Evolutionary conservation across 768 basidiomycete genomes (phyloP).

Genomic region (Leccinum fibrillosum): DNA sequence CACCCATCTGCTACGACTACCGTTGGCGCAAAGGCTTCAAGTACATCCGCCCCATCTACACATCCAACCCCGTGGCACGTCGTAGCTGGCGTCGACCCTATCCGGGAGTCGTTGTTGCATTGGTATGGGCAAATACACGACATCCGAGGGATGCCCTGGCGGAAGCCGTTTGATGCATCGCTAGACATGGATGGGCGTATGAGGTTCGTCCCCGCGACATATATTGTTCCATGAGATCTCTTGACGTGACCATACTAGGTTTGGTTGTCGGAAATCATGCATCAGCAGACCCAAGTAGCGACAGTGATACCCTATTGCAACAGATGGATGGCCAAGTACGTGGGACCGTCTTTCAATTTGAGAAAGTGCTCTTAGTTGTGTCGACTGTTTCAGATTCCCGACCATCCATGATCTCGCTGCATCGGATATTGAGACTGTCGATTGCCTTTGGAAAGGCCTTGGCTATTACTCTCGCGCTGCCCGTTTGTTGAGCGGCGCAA

Average conservation of each 20-base stretch:
- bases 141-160: constrained; percentile 87
- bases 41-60: background rate
- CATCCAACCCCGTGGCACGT: constrained; percentile 51
- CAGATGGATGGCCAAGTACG: constrained; percentile 79
- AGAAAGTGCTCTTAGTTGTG: background rate
- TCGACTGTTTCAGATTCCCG: constrained; percentile 57
- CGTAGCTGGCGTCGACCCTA: constrained; percentile 36
- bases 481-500: constrained; percentile 78
- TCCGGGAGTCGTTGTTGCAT: constrained; percentile 48
- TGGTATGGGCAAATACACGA: constrained; percentile 76
- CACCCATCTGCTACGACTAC: background rate
- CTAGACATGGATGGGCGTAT: constrained; percentile 66
- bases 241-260: constrained; percentile 43
- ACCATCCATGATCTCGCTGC: constrained; percentile 71
- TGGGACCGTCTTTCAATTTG: constrained; percentile 4
- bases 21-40: background rate
- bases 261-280: constrained; percentile 92
- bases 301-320: constrained; percentile 95
- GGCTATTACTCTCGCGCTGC: constrained; percentile 89
- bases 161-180: constrained; percentile 63
- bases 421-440: constrained; percentile 80
- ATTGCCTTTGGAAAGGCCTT: constrained; percentile 86
- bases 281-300: constrained; percentile 92
- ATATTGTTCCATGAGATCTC: background rate
- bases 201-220: constrained; percentile 52